Conservation (phyloP, 176 grass and related monocot genomes). For the Oryza glumipatula region DNA sequence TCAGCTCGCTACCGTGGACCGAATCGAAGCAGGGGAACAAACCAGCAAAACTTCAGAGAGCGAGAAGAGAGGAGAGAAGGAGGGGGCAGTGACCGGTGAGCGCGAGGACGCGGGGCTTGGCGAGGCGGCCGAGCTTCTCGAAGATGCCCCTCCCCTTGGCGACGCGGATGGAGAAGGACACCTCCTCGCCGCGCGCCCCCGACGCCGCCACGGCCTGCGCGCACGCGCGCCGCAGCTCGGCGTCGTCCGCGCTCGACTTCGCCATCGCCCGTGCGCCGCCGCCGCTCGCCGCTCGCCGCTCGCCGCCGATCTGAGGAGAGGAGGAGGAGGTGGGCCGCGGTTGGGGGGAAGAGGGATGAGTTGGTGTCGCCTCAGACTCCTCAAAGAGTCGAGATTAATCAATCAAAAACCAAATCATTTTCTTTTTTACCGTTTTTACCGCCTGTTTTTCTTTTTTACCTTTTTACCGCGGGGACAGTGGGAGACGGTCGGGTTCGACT, state of each 20-base stretch:
- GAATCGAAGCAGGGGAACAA: slow-evolving; percentile 12
- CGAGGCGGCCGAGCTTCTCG: slow-evolving; percentile 95
- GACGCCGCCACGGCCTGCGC: slow-evolving; percentile 67
- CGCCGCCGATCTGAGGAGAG: slow-evolving; percentile 41
- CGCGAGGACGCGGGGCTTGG: slow-evolving; percentile 89
- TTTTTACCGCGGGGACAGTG: neutral
- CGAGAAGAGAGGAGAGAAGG: no score
- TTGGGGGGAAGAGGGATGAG: neutral
- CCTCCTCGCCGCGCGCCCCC: slow-evolving; percentile 69
- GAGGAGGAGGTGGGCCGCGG: neutral
- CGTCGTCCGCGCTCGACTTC: slow-evolving; percentile 84
- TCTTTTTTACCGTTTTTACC: neutral
- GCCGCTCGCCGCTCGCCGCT: no score
- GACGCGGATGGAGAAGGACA: slow-evolving; percentile 90
- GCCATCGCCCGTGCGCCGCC: slow-evolving; percentile 47
- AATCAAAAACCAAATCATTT: neutral
- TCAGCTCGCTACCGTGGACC: neutral
- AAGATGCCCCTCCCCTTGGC: slow-evolving; percentile 95
- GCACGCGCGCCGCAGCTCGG: slow-evolving; percentile 76
- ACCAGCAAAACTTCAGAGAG: neutral
- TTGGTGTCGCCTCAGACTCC: slow-evolving; percentile 25
- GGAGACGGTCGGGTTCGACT: neutral
- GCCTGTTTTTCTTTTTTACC: no score
- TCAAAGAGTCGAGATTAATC: neutral
- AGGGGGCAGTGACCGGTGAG: slow-evolving; percentile 57